Conservation (phyloP, 208 protist species). For the Trypanosoma caninum region DNA sequence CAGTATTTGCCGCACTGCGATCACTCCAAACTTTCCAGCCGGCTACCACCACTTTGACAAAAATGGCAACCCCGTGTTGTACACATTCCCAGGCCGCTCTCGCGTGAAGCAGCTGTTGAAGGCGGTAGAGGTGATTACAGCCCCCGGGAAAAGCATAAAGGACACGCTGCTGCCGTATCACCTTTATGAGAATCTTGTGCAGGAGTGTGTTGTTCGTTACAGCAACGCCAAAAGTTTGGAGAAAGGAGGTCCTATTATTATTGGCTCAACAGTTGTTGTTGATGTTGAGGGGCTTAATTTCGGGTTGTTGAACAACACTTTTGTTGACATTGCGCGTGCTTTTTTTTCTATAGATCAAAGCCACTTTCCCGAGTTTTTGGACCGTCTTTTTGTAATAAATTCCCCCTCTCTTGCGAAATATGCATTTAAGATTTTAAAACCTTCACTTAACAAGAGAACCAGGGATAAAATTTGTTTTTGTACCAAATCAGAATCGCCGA, state of each 20-base stretch:
- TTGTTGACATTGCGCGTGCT: conserved; percentile 38
- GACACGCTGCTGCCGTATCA: conserved; percentile 63
- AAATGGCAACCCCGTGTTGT: conserved; percentile 66
- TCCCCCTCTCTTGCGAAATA: conserved; percentile 42
- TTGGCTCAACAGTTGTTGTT: conserved; percentile 64
- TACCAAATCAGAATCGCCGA: conserved; percentile 36
- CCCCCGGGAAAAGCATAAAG: conserved; percentile 26
- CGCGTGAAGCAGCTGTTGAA: conserved; percentile 39
- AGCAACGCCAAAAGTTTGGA: conserved; percentile 27
- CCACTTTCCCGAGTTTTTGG: conserved; percentile 73
- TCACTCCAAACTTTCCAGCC: conserved; percentile 46
- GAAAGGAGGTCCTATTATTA: conserved; percentile 33
- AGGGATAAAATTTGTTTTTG: conserved; percentile 68
- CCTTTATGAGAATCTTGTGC: conserved; percentile 76
- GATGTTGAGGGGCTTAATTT: conserved; percentile 56
- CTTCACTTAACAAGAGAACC: conserved; percentile 59
- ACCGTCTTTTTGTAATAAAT: conserved; percentile 77
- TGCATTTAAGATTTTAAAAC: conserved; percentile 52
- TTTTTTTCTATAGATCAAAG: conserved; percentile 67
- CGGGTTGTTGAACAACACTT: conserved; percentile 42
- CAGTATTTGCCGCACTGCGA: conserved; percentile 41
- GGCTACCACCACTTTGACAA: conserved; percentile 79
- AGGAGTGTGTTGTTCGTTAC: conserved; percentile 60
- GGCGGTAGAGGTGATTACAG: conserved; percentile 25
- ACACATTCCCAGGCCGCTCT: conserved; percentile 50